phyloP scores from a whole-genome alignment of 1,284 basidiomycete genomes.

The Pseudozyma thailandica region DNA sequence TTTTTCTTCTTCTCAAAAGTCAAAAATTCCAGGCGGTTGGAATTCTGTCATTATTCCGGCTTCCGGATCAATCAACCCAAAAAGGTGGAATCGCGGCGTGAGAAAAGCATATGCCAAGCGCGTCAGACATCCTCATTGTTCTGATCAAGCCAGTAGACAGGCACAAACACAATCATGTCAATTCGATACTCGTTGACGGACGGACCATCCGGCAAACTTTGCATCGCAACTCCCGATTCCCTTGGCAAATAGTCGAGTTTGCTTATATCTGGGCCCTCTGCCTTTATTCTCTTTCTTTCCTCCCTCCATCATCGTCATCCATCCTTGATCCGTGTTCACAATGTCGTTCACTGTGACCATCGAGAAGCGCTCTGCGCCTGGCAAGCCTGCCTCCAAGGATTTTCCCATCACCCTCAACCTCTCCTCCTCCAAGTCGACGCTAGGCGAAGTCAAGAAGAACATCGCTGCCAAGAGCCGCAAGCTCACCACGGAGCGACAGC shows the following conservation, averaged over 20 bases:
- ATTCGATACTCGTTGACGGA: too few relatives aligned
- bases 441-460: slow-evolving; percentile 55
- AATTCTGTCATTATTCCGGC: background rate
- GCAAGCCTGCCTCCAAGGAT: slow-evolving; percentile 52
- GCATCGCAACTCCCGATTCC: too few relatives aligned
- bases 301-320: background rate
- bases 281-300: background rate
- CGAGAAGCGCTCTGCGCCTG: slow-evolving; percentile 43
- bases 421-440: slow-evolving; percentile 42
- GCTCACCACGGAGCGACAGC: slow-evolving; percentile 57
- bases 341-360: slow-evolving; percentile 50
- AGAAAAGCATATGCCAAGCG: too few relatives aligned
- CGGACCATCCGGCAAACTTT: too few relatives aligned
- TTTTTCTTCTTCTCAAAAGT: slow-evolving; percentile 27
- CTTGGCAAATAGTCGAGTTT: background rate
- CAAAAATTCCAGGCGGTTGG: slow-evolving; percentile 1
- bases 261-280: background rate
- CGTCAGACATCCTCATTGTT: too few relatives aligned
- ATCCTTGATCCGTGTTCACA: background rate
- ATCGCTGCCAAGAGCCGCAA: slow-evolving; percentile 40
- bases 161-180: too few relatives aligned
- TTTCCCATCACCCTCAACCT: slow-evolving; percentile 51
- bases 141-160: too few relatives aligned
- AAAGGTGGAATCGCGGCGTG: background rate
- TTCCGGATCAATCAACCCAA: background rate